These are phyloP conservation scores for Ganoderma lucidum DNA, from an alignment of 1,284 basidiomycete species.

Conservation along the genomic window DNA sequence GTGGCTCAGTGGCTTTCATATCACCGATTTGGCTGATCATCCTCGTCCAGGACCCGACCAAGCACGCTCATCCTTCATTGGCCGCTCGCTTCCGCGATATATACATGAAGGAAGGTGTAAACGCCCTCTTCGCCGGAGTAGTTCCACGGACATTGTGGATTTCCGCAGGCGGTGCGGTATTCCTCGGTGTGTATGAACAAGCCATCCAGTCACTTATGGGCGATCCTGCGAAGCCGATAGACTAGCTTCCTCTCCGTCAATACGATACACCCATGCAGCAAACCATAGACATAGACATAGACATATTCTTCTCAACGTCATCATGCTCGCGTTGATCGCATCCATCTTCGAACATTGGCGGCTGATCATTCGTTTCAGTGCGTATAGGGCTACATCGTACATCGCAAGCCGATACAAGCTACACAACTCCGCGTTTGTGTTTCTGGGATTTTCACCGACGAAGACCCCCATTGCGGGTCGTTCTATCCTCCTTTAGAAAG, in stretches of 20 bases:
- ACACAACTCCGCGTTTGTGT: background rate
- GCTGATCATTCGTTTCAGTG: background rate
- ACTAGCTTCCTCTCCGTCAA: background rate
- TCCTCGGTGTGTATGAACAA: conserved; percentile 94
- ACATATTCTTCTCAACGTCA: background rate
- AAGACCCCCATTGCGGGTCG: background rate
- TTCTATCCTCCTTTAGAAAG: background rate
- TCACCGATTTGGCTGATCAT: background rate
- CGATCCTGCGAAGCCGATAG: background rate
- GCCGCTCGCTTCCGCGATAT: conserved; percentile 68
- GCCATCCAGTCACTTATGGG: conserved; percentile 34
- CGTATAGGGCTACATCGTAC: conserved; percentile 6
- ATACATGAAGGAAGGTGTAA: conserved; percentile 75
- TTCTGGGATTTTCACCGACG: too few relatives aligned
- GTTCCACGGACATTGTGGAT: conserved; percentile 96
- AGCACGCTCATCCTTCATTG: conserved; percentile 62
- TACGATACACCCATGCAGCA: background rate
- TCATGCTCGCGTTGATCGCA: background rate
- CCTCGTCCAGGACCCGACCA: conserved; percentile 53
- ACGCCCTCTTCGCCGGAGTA: conserved; percentile 87
- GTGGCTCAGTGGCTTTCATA: conserved; percentile 35
- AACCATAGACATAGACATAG: background rate
- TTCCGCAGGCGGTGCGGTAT: conserved; percentile 95
- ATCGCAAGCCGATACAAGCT: background rate
- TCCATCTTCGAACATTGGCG: background rate